Conservation (phyloP, 2,329 filamentous ascomycete genomes). For the Neonectria sp. region DNA sequence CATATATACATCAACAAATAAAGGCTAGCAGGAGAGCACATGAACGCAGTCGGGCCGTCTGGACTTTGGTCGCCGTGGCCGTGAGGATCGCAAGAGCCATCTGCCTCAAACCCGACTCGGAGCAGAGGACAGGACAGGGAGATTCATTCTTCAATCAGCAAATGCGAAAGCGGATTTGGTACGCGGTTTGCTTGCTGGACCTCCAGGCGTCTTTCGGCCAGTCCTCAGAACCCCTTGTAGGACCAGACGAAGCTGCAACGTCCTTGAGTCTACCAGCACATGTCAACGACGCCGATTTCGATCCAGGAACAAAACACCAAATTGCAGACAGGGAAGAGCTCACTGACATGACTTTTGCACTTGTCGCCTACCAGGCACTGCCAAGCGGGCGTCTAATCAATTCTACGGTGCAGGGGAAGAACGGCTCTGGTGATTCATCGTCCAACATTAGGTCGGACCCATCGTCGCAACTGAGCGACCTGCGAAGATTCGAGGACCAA, state of each 20-base stretch:
- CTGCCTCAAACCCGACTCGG: conserved; percentile 10
- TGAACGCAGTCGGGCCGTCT: conserved; percentile 23
- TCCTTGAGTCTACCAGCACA: conserved; percentile 9
- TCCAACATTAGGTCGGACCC: not conserved
- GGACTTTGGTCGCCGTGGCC: conserved; percentile 28
- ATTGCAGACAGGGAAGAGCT: conserved; percentile 27
- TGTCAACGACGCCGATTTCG: conserved; percentile 32
- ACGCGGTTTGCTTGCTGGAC: conserved; percentile 29
- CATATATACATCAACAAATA: not conserved
- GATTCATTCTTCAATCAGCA: conserved; percentile 33
- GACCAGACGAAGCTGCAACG: conserved; percentile 10
- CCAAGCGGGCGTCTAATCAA: conserved; percentile 23
- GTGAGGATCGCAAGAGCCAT: conserved; percentile 27
- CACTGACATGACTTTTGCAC: conserved; percentile 31
- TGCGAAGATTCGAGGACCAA: conserved; percentile 24
- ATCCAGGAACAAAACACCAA: conserved; percentile 6
- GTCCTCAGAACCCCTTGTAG: conserved; percentile 25
- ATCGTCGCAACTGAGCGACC: conserved; percentile 7
- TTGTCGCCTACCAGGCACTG: conserved; percentile 21
- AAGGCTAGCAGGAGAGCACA: conserved; percentile 26
- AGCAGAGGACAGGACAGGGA: not conserved
- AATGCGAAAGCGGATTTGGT: conserved; percentile 30
- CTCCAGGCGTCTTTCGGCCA: conserved; percentile 27
- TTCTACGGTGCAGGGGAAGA: not conserved
- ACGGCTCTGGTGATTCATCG: not conserved